These are phyloP conservation scores for Trichoderma semiorbis DNA, from an alignment of 2,329 filamentous ascomycete genomes.

Conservation along the genomic window DNA sequence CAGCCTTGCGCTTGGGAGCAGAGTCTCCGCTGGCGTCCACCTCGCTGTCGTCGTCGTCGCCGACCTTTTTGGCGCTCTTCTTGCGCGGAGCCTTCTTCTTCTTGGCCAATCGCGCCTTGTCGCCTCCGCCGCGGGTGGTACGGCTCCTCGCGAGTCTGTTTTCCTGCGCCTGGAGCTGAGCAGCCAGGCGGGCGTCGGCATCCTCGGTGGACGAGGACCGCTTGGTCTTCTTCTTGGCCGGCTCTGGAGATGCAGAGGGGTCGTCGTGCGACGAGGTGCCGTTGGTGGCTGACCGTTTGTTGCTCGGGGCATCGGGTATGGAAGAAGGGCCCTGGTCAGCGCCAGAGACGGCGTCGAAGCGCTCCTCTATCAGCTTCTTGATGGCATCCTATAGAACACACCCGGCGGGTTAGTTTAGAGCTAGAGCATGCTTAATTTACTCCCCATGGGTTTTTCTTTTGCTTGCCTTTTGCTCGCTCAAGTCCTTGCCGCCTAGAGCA, in stretches of 20 bases:
- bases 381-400: constrained; percentile 55
- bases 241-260: constrained; percentile 44
- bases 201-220: constrained; percentile 59
- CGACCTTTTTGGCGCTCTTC: constrained; percentile 73
- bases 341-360: constrained; percentile 67
- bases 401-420: not conserved
- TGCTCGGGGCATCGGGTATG: constrained; percentile 30
- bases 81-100: constrained; percentile 66
- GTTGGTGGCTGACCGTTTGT: constrained; percentile 36
- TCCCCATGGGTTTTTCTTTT: not conserved
- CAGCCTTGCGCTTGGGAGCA: constrained; percentile 72
- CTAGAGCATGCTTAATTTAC: not conserved
- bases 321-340: constrained; percentile 38
- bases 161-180: constrained; percentile 87
- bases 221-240: constrained; percentile 64
- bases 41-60: constrained; percentile 76
- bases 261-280: constrained; percentile 38
- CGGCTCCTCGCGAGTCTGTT: constrained; percentile 66
- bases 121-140: constrained; percentile 72
- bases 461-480: constrained; percentile 56
- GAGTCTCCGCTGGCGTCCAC: constrained; percentile 59
- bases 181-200: constrained; percentile 82
- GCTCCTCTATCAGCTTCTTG: constrained; percentile 67
- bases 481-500: constrained; percentile 53
- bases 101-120: constrained; percentile 54